Percentiles rank a stretch among this genome's conserved stretches.
Evolutionary conservation across 495 filamentous ascomycete genomes (phyloP).

Genomic region (Talaromyces trachyspermus): DNA sequence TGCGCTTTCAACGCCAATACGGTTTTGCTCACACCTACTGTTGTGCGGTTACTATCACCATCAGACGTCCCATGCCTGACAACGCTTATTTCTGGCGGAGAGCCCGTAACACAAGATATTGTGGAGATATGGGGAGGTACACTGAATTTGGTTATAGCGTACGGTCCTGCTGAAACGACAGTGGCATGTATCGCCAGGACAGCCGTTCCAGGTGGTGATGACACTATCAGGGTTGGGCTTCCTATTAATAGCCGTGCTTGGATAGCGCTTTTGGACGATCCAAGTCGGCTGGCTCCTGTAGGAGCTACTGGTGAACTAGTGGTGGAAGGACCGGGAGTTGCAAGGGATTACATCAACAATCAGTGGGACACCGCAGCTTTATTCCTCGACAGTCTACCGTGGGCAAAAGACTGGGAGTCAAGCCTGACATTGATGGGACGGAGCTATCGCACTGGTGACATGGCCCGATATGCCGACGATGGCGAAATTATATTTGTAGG

Average conservation of each 20-base stretch:
- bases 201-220: neutral
- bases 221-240: neutral
- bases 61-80: constrained; percentile 38
- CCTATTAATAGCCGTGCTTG: constrained; percentile 18
- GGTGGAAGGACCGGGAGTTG: constrained; percentile 42
- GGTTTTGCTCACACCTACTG: neutral
- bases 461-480: constrained; percentile 1
- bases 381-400: constrained; percentile 37
- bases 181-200: neutral
- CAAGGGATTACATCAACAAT: constrained; percentile 34
- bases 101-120: constrained; percentile 4
- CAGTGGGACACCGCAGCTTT: constrained; percentile 27
- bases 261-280: constrained; percentile 38
- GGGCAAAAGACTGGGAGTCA: constrained; percentile 30
- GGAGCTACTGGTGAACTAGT: constrained; percentile 42
- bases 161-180: constrained; percentile 16
- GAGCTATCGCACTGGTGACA: constrained; percentile 7
- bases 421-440: neutral
- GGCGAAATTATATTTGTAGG: neutral
- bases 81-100: constrained; percentile 41
- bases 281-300: constrained; percentile 33
- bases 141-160: constrained; percentile 9
- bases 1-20: neutral
- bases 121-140: neutral
- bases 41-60: constrained; percentile 18